phyloP scores from a whole-genome alignment of 208 protist genomes.

The Crithidia bombi region DNA sequence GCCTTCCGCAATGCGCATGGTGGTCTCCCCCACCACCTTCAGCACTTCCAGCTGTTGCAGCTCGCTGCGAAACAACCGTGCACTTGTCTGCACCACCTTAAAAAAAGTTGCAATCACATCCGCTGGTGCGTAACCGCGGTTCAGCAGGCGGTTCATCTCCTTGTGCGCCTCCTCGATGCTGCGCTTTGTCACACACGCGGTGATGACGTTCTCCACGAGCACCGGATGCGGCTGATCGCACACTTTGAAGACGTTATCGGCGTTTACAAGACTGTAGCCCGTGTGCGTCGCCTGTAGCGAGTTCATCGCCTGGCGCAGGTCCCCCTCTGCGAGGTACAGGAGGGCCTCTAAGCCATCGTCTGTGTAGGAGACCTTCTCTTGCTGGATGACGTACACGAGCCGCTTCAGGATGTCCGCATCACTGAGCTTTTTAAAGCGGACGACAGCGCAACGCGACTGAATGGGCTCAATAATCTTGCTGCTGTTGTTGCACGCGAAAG shows the following conservation, averaged over 20 bases:
- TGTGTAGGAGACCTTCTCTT: conserved; percentile 92
- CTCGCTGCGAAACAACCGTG: conserved; percentile 66
- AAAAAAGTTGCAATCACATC: conserved; percentile 98
- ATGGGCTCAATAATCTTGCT: conserved; percentile 99
- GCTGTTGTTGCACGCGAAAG: conserved; percentile 98
- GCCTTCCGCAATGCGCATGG: conserved; percentile 89
- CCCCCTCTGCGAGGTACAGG: conserved; percentile 97
- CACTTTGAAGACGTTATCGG: conserved; percentile 99
- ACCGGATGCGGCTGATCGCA: conserved; percentile 98
- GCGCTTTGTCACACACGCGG: conserved; percentile 74
- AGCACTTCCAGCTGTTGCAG: conserved; percentile 82
- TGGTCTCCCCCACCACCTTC: conserved; percentile 81
- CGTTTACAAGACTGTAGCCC: conserved; percentile 95
- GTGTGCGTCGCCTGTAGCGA: conserved; percentile 97
- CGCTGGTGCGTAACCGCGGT: conserved; percentile 93
- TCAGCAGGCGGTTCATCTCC: conserved; percentile 81
- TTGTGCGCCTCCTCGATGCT: conserved; percentile 81
- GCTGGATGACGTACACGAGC: conserved; percentile 90
- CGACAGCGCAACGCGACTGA: conserved; percentile 94
- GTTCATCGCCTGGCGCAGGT: conserved; percentile 98
- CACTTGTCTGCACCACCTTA: conserved; percentile 76
- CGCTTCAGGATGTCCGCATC: conserved; percentile 94
- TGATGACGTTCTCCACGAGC: conserved; percentile 93
- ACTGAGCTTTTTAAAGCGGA: conserved; percentile 84
- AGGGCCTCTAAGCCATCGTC: conserved; percentile 97